Percentiles rank a stretch among this genome's conserved stretches.
phyloP scores from a whole-genome alignment of 164 flowering plant species.

The Nymphaea colorata region DNA sequence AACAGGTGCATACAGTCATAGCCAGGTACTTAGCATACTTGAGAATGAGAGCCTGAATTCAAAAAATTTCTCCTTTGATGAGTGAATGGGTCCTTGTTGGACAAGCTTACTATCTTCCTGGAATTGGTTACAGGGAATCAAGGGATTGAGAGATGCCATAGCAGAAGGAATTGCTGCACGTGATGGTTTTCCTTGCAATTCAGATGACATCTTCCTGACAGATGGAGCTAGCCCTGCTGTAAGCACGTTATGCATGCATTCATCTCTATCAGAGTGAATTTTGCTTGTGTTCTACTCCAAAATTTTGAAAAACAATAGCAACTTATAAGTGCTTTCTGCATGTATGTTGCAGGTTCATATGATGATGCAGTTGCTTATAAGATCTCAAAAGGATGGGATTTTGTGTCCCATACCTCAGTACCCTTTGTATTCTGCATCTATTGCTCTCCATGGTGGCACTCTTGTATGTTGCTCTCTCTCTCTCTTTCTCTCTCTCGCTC shows the following conservation, averaged over 20 bases:
- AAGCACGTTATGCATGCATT: slow-evolving; percentile 1
- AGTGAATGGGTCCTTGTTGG: too few relatives aligned
- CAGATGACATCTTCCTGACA: slow-evolving; percentile 89
- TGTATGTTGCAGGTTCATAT: slow-evolving; percentile 63
- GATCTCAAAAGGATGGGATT: slow-evolving; percentile 90
- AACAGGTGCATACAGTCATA: slow-evolving; percentile 99
- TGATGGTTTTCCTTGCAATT: slow-evolving; percentile 85
- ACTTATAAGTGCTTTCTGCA: not conserved
- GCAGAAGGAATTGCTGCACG: slow-evolving; percentile 96
- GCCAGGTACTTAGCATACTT: slow-evolving; percentile 47
- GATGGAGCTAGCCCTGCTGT: slow-evolving; percentile 99
- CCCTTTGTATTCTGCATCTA: slow-evolving; percentile 97
- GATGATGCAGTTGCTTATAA: slow-evolving; percentile 93
- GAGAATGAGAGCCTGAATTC: not conserved
- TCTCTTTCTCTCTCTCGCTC: not conserved
- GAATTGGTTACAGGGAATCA: slow-evolving; percentile 51
- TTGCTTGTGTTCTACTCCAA: not conserved
- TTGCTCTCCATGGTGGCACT: slow-evolving; percentile 94
- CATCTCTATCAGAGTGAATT: not conserved
- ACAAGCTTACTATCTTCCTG: too few relatives aligned
- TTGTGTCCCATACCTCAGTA: slow-evolving; percentile 98
- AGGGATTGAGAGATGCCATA: slow-evolving; percentile 84
- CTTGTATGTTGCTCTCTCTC: slow-evolving; percentile 40
- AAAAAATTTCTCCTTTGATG: too few relatives aligned
- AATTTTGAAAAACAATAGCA: not conserved